Conservation (phyloP, 257 asterid genomes). For the Cinchona pubescens region DNA sequence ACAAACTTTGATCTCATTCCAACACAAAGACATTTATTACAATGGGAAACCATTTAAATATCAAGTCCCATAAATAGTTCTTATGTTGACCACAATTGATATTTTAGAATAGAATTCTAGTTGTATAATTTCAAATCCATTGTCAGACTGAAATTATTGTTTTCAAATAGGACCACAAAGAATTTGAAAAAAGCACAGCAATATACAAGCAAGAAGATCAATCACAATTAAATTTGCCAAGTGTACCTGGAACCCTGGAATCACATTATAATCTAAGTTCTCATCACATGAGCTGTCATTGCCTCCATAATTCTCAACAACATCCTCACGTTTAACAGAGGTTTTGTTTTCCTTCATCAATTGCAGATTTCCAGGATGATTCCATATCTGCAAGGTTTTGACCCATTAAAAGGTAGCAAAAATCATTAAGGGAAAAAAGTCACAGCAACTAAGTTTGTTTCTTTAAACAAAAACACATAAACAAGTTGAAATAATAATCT, state of each 20-base stretch:
- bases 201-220: not conserved
- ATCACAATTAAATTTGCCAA: not conserved
- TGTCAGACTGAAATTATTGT: not conserved
- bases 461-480: not conserved
- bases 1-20: not conserved
- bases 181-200: not conserved
- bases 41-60: too few relatives aligned
- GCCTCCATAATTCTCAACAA: constrained; percentile 55
- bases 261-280: constrained; percentile 60
- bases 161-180: not conserved
- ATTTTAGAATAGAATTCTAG: not conserved
- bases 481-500: constrained; percentile 4
- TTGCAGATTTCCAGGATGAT: constrained; percentile 97
- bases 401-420: not conserved
- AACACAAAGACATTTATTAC: not conserved
- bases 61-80: too few relatives aligned
- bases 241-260: constrained; percentile 86
- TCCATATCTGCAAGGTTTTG: constrained; percentile 73
- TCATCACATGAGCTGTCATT: constrained; percentile 91
- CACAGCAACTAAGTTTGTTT: not conserved
- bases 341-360: constrained; percentile 75
- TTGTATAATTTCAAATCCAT: not conserved
- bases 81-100: not conserved
- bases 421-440: not conserved
- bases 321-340: constrained; percentile 58